Base-by-base conservation (phyloP, 2,329 filamentous ascomycete genomes). In the Helminthosporium solani region DNA sequence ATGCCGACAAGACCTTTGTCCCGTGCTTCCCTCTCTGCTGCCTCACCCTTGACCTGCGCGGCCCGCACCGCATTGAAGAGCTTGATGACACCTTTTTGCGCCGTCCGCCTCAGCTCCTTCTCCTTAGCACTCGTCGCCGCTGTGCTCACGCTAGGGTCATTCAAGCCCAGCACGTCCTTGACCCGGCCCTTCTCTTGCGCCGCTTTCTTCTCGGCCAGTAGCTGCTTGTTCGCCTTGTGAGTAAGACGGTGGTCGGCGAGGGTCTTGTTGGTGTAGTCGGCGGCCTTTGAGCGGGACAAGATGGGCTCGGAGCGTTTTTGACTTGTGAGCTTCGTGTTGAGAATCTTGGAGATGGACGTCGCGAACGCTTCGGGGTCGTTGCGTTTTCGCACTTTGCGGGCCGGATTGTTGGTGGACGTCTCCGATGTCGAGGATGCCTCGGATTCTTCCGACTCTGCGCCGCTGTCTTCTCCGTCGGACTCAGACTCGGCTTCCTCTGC, bases 51-150 rank as follows among this genome's bases (percentile, higher is more conserved):
- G 46, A 96, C 87, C 73, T 99, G 94, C 12, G 94, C 91, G 18
- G 89, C 89, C 35, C 92, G 80, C 25, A 99, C 90, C 0, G 94
- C 94, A 70, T 97, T 96, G 74, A 99, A 99, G 47, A 99, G 77
- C 76, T 92, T 95, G 19, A 97, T 86, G 33, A 99, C 94, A 81
- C 92, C 92, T 44, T 90, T 81, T 72, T 96, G 90, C 35, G 91
- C 91, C 39, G 88, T 90, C 76, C 95, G 94, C 62, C 88, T 83
- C 63, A 97, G 70, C 53, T 83, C 78, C 73, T 85, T 86, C 76
- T 97, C 92, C 60, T 85, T 81, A 63, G 87, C 88, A 14, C 78
- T 71, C 7, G 82, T 75, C 3, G 73, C 71, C 5, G 78, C 81
- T 2, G 76, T 77, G 47, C 72, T 74, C 30, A 73, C 63, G 5